Base-by-base conservation (phyloP, 2,329 filamentous ascomycete genomes). In the Trichoderma arundinaceum region DNA sequence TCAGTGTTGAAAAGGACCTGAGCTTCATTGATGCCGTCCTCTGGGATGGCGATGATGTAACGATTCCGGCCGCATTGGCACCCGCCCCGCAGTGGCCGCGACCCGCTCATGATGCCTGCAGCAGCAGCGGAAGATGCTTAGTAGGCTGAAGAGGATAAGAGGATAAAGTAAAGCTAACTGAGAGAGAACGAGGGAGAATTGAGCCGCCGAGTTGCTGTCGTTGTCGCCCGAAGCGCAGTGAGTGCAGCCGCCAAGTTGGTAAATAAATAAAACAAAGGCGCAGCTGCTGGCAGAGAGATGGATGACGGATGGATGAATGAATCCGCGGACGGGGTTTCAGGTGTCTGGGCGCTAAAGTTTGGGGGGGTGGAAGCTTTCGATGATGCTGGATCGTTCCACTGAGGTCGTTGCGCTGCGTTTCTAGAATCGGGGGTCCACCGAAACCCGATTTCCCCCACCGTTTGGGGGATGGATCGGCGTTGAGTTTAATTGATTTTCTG, bases 51-150 rank as follows among this genome's bases (percentile, higher is more conserved):
- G 70, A 97, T 87, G 66, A 88, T 83, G 79, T 96, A 97, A 74
- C 89, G 85, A 74, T 95, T 96, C 68, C 94, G 88, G 65, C 93
- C 92, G 77, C 94, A 97, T 61, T 90, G 88, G 80, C 94, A 97
- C 69, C 88, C 86, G 72, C 93, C 93, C 69, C 85, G 87, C 65
- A 96, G 84, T 44, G 84, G 83, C 67, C 85, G 80, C 65, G 78
- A 74, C 58, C 77, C 74, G 73, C 74, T 81, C 84, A 86, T 86
- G 64, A 69, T 78, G 53, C 17, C 59, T 32, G 53, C 32, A 35
- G 32, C 17, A 54, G n/a, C 8, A 54, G 56, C 7, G 13, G 54
- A 46, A 8, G 28, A 44, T 35, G n/a, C n/a, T n/a, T n/a, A n/a
- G n/a, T n/a, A n/a, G 15, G 22, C 28, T 33, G 32, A 39, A 51